Base-by-base conservation (phyloP, 2,329 filamentous ascomycete genomes). In the Botrytis sinoallii region DNA sequence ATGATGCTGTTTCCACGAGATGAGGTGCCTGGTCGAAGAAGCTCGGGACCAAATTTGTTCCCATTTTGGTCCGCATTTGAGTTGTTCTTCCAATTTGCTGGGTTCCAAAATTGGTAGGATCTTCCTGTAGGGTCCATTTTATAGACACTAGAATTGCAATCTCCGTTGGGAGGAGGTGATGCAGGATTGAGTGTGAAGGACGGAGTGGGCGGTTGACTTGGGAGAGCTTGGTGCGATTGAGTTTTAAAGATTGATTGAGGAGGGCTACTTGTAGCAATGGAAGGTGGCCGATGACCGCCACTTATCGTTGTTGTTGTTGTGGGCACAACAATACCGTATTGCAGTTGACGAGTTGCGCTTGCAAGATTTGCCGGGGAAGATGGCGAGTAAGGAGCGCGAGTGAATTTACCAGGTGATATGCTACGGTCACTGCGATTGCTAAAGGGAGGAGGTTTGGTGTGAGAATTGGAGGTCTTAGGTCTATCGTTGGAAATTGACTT, bases 401-500 rank as follows among this genome's bases (percentile, higher is more conserved):
- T 84, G 69, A 79, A 75, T 70, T 79, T 80, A 2, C 76, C 76
- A 0, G 89, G 89, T 4, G 88, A 90, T 4, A 87, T 78, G 4
- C 88, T 90, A 18, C 88, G 84, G 85, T 78, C 85, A 82, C 4
- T 87, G 85, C 29, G 87, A 87, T 20, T 42, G 38, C 35, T 44
- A 12, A 72, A 72, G 14, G 44, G n/a, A 25, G 70, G 40, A 25
- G 52, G 22, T 32, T 57, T 70, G 40, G 66, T 73, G 8, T 63
- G 66, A 35, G 67, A 71, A 42, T 16, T 38, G 29, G 64, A 83
- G 81, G 77, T 84, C 87, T 75, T 86, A 80, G 74, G 81, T 42
- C 74, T 77, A 80, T 76, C 77, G 75, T 86, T 86, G 8, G 85
- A 84, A 73, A 93, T 87, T 20, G 87, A 88, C 77, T 97, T 93